Conservation (phyloP, 2,329 filamentous ascomycete genomes). For the Ascochyta koolunga region DNA sequence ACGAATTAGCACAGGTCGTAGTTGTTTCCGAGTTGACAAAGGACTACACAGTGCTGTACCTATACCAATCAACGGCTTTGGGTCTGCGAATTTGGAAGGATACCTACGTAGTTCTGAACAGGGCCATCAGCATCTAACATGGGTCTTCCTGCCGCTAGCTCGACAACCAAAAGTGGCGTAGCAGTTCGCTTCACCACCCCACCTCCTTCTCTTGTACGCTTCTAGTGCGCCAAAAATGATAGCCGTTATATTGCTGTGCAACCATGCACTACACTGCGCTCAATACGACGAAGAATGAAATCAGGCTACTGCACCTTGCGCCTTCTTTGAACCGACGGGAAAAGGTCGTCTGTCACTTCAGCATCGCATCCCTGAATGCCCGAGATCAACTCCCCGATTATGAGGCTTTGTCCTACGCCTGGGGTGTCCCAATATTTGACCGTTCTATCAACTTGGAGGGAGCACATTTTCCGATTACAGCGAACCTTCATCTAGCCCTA, state of each 20-base stretch:
- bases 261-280: slow-evolving; percentile 11
- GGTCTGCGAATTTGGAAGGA: no score
- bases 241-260: background rate
- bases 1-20: no score
- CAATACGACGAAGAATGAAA: slow-evolving; percentile 1
- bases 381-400: background rate
- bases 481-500: slow-evolving; percentile 11
- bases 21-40: no score
- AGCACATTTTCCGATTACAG: background rate
- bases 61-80: no score
- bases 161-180: background rate
- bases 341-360: background rate
- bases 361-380: background rate
- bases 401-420: slow-evolving; percentile 11
- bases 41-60: no score
- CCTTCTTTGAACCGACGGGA: slow-evolving; percentile 2
- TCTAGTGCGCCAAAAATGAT: background rate
- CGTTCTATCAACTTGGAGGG: background rate
- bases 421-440: background rate
- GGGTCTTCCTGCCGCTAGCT: background rate
- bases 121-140: background rate
- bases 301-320: slow-evolving; percentile 3
- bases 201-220: background rate
- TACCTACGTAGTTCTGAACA: background rate
- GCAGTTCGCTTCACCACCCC: background rate